phyloP scores from a whole-genome alignment of 2,329 filamentous ascomycete species.

The Rhinocladiella mackenziei region DNA sequence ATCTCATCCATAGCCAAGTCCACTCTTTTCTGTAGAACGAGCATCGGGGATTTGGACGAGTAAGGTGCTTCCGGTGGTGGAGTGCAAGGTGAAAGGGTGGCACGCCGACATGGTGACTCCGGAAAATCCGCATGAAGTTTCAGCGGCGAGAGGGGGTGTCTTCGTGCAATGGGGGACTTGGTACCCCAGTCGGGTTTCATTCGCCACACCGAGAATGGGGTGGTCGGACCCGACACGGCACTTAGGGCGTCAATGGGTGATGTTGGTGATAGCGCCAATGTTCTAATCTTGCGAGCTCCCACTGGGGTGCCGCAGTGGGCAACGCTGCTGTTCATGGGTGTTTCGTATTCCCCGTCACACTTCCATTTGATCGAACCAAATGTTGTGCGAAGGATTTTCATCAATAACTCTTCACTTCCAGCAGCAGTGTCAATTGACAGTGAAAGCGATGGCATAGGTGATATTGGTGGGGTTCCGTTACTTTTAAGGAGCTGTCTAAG shows the following conservation, averaged over 20 bases:
- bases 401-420: slow-evolving; percentile 18
- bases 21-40: slow-evolving; percentile 25
- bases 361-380: slow-evolving; percentile 23
- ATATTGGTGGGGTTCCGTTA: slow-evolving; percentile 22
- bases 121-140: slow-evolving; percentile 17
- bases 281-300: slow-evolving; percentile 20
- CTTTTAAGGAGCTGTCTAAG: slow-evolving; percentile 20
- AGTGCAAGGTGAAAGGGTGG: slow-evolving; percentile 22
- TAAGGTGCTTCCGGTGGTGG: slow-evolving; percentile 24
- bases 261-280: slow-evolving; percentile 20
- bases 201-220: slow-evolving; percentile 15
- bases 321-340: slow-evolving; percentile 27
- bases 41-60: slow-evolving; percentile 23
- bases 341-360: slow-evolving; percentile 23
- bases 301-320: slow-evolving; percentile 27
- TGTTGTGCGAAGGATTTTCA: slow-evolving; percentile 21
- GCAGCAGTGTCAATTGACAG: slow-evolving; percentile 26
- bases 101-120: slow-evolving; percentile 19
- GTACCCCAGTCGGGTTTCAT: slow-evolving; percentile 17
- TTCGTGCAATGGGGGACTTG: slow-evolving; percentile 15
- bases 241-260: slow-evolving; percentile 16
- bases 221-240: slow-evolving; percentile 8
- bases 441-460: slow-evolving; percentile 22
- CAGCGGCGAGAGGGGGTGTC: slow-evolving; percentile 18
- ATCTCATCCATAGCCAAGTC: slow-evolving; percentile 26